Conservation (phyloP, 2,329 filamentous ascomycete species). For the Knufia petricola region DNA sequence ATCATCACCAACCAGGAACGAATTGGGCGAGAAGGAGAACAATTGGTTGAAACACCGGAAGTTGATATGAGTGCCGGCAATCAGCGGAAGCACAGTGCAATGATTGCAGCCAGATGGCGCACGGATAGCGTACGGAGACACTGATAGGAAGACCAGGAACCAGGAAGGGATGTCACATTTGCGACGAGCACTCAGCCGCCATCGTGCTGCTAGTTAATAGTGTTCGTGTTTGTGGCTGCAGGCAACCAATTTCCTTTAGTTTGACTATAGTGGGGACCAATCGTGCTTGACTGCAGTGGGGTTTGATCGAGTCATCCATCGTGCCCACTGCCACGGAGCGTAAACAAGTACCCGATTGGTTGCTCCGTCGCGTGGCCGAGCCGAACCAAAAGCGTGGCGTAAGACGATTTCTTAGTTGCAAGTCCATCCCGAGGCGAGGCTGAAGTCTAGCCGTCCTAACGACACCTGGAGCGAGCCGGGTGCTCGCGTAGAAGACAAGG, state of each 20-base stretch:
- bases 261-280: background rate
- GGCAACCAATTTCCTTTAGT: background rate
- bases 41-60: background rate
- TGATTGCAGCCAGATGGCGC: conserved; percentile 2
- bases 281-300: background rate
- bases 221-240: too few relatives aligned
- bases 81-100: background rate
- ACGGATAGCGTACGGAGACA: background rate
- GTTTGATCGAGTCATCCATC: background rate
- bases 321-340: background rate
- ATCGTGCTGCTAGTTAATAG: too few relatives aligned
- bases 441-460: too few relatives aligned
- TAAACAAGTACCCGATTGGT: background rate
- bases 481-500: too few relatives aligned
- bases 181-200: too few relatives aligned
- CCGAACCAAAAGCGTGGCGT: background rate
- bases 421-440: conserved; percentile 1
- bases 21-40: background rate
- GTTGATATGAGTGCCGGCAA: background rate
- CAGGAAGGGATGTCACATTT: background rate
- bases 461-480: too few relatives aligned
- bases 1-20: too few relatives aligned
- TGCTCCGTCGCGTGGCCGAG: background rate
- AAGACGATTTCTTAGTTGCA: background rate
- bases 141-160: conserved; percentile 1